Base-by-base conservation (phyloP, 208 protist species). In the Acanthamoeba castellanii region DNA sequence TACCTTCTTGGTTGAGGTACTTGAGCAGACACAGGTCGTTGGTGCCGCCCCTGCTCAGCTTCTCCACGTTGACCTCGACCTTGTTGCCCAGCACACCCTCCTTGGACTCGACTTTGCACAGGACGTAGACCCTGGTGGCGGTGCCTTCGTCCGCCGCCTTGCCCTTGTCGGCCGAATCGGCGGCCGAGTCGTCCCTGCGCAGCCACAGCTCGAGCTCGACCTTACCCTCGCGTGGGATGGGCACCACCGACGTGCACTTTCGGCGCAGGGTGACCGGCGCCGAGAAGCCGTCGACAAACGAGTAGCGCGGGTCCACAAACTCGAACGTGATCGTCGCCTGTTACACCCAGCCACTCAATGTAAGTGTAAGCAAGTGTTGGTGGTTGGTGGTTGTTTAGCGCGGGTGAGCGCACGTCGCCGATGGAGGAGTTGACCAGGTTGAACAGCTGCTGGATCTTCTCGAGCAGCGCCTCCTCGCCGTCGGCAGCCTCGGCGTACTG, bases 371-470 rank as follows among this genome's bases (percentile, higher is more conserved):
- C 5, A 42, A 78, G 16, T 30, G 11, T 1, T 6, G 30, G 0
- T 20, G 37, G 32, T 11, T 47, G 42, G 8, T 27, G 42, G 8
- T 25, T 34, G 16, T 74, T 37, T 27, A 18, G 66, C 9, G 30
- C 25, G 66, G 66, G 74, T 25, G 13, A 2, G 30, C 74, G 81
- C 64, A 88, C 81, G 30, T 88, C 81, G 52, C 81, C 81, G 50
- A 88, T 88, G 81, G 81, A 64, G 5, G 81, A 57, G 22, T 93
- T 85, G 61, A 94, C 74, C 27, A 61, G 72, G 47, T 93, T 87
- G 34, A 96, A 95, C n/a, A 96, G 95, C 11, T 93, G 82, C 16
- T 87, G 57, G n/a, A 96, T 70, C 93, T 96, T 96, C 11, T 96
- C 95, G 34, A 94, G 74, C 4, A 96, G 68, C 14, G 88, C 95